Evolutionary conservation across 139 green algal species (phyloP).

Genomic region (Zygnema circumcarinatum): DNA sequence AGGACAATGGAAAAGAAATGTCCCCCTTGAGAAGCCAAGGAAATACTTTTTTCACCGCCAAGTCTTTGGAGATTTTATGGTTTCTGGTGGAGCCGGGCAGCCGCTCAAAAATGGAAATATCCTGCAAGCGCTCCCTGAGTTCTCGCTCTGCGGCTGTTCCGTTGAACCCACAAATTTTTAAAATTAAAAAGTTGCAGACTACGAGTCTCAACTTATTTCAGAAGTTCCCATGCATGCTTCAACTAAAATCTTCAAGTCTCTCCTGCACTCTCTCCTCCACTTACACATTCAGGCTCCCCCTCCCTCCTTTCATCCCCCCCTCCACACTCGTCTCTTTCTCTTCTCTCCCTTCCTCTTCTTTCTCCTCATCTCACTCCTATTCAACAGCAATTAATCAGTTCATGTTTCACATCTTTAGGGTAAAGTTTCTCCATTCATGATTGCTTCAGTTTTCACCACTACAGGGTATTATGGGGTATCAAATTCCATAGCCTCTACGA

Average conservation of each 20-base stretch:
- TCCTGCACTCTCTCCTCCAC: not conserved
- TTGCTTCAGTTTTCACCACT: not conserved
- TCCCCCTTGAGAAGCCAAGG: not conserved
- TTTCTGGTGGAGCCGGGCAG: not conserved
- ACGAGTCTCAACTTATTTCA: no score
- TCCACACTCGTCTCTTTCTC: not conserved
- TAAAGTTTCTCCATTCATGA: not conserved
- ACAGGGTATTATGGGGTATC: no score
- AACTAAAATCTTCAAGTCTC: no score
- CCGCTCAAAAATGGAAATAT: not conserved
- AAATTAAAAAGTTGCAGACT: no score
- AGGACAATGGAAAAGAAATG: not conserved
- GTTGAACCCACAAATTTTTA: not conserved
- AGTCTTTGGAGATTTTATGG: not conserved
- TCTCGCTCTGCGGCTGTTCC: not conserved
- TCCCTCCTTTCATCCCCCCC: not conserved
- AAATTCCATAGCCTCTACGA: no score
- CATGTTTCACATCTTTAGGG: no score
- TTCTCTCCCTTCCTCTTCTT: not conserved
- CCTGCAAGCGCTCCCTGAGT: not conserved
- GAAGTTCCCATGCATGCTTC: no score
- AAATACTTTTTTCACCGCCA: slow-evolving; percentile 17
- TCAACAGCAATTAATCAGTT: not conserved
- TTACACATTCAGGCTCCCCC: not conserved
- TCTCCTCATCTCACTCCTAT: not conserved